Percentiles rank a stretch among this genome's conserved stretches.
Evolutionary conservation across 176 grass and related monocot genomes (phyloP).

Genomic region (Ensete glaucum): DNA sequence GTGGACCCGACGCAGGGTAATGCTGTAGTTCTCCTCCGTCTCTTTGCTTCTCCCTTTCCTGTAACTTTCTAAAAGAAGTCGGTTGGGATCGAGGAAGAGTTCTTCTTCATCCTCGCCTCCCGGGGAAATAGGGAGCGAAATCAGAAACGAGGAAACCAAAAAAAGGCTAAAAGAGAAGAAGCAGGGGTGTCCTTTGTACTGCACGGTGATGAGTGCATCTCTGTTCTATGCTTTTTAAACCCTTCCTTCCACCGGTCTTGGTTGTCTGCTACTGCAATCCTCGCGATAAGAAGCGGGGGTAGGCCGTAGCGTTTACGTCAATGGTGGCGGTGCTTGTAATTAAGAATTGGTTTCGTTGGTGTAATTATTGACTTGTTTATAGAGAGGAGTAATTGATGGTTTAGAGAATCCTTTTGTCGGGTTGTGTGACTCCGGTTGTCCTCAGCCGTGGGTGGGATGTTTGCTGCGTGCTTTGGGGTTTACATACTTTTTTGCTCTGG

Average conservation of each 20-base stretch:
- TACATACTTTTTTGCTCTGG: no score
- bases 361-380: background rate
- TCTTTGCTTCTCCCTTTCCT: background rate
- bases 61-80: background rate
- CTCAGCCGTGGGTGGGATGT: no score
- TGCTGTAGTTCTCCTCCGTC: constrained; percentile 8
- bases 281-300: no score
- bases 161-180: background rate
- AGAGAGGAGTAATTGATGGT: background rate
- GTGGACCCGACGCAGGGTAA: background rate
- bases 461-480: no score
- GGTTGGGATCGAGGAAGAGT: background rate
- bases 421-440: no score
- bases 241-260: background rate
- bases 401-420: background rate
- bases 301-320: background rate
- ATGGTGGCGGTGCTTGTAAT: background rate
- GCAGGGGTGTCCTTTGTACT: background rate
- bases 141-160: background rate
- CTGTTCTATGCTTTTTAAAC: background rate
- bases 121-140: background rate
- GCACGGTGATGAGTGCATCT: background rate
- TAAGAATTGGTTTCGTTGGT: background rate
- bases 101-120: background rate
- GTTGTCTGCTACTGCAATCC: background rate